These are phyloP conservation scores for Plasmodium cynomolgi DNA, from an alignment of 169 alveolate genomes.

Conservation along the genomic window DNA sequence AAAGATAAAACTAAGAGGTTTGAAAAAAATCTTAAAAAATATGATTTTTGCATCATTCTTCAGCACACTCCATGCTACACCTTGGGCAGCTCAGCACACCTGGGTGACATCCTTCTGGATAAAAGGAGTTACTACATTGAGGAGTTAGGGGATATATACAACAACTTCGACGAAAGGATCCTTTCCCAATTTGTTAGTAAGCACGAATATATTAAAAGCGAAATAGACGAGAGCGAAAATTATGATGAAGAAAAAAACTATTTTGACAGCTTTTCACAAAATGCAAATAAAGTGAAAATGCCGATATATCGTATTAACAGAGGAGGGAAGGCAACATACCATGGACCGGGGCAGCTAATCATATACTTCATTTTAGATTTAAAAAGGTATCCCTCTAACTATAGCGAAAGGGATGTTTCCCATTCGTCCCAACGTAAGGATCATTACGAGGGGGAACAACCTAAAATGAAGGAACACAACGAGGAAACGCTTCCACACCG, in stretches of 20 bases:
- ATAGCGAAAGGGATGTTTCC: slow-evolving; percentile 20
- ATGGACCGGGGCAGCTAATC: slow-evolving; percentile 85
- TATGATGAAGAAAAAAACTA: slow-evolving; percentile 50
- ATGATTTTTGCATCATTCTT: slow-evolving; percentile 77
- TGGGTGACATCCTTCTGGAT: slow-evolving; percentile 44
- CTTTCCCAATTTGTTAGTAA: slow-evolving; percentile 21
- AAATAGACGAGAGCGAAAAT: slow-evolving; percentile 5
- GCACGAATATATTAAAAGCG: slow-evolving; percentile 6
- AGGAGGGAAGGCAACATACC: slow-evolving; percentile 83
- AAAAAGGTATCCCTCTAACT: slow-evolving; percentile 67
- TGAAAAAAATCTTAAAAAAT: slow-evolving; percentile 40
- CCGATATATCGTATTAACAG: slow-evolving; percentile 79
- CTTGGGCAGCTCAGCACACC: slow-evolving; percentile 77
- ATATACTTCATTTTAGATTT: slow-evolving; percentile 79
- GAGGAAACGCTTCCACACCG: background rate
- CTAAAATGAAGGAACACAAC: background rate
- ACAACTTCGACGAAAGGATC: background rate
- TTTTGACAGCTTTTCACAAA: background rate
- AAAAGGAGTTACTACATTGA: slow-evolving; percentile 33
- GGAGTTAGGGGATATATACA: slow-evolving; percentile 40
- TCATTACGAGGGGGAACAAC: slow-evolving; percentile 19
- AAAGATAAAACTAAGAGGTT: slow-evolving; percentile 39
- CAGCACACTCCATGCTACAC: slow-evolving; percentile 82
- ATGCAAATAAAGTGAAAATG: slow-evolving; percentile 13
- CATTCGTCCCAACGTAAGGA: slow-evolving; percentile 8